Evolutionary conservation across 768 basidiomycete species (phyloP).

Genomic region (Cyclocybe aegerita): DNA sequence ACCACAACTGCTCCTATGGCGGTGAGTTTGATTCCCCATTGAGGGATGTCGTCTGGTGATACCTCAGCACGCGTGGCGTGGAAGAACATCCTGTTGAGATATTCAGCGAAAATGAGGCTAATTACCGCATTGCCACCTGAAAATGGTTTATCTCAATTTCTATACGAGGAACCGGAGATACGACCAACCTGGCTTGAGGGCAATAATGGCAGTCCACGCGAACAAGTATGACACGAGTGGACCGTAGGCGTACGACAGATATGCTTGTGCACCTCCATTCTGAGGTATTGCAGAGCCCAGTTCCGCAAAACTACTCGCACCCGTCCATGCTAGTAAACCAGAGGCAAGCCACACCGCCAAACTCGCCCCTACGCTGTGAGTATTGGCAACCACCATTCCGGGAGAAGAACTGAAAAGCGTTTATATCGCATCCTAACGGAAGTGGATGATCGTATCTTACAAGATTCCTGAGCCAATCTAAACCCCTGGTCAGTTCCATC

Average conservation of each 20-base stretch:
- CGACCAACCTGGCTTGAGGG: constrained; percentile 73
- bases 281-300: constrained; percentile 87
- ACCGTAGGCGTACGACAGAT: constrained; percentile 87
- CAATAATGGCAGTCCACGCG: constrained; percentile 92
- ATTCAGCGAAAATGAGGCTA: constrained; percentile 88
- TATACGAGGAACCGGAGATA: not conserved
- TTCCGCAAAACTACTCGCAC: constrained; percentile 92
- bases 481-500: constrained; percentile 2
- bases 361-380: constrained; percentile 88
- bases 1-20: constrained; percentile 70
- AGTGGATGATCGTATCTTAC: constrained; percentile 39
- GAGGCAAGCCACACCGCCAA: constrained; percentile 81
- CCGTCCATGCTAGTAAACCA: constrained; percentile 91
- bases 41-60: constrained; percentile 78
- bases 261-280: constrained; percentile 73
- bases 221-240: constrained; percentile 88
- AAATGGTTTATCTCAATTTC: not conserved
- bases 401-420: constrained; percentile 71
- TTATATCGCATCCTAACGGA: not conserved
- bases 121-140: constrained; percentile 80
- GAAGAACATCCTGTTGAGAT: constrained; percentile 87
- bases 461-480: constrained; percentile 94
- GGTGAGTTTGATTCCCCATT: constrained; percentile 90
- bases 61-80: constrained; percentile 68
- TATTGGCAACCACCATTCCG: constrained; percentile 87